phyloP scores from a whole-genome alignment of 2,329 filamentous ascomycete genomes.

The Clonostachys chloroleuca region DNA sequence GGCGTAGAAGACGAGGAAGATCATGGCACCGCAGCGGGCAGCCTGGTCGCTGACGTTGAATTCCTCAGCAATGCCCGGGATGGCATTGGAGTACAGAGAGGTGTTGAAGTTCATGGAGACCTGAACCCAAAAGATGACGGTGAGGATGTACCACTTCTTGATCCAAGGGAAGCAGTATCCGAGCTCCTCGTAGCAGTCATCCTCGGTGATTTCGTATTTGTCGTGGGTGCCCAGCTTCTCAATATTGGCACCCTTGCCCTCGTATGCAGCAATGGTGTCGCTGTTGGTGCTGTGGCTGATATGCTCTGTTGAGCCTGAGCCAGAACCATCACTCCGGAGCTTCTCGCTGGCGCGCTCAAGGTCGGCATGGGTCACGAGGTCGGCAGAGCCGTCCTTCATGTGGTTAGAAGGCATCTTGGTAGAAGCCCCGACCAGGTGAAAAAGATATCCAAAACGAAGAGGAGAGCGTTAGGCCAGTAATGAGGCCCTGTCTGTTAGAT shows the following conservation, averaged over 20 bases:
- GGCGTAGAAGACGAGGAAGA: slow-evolving; percentile 76
- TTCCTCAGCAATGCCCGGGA: slow-evolving; percentile 59
- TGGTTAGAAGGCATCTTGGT: slow-evolving; percentile 7
- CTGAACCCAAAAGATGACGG: slow-evolving; percentile 70
- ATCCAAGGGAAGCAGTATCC: slow-evolving; percentile 54
- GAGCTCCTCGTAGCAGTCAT: slow-evolving; percentile 62
- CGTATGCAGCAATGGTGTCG: not conserved
- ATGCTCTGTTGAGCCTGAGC: not conserved
- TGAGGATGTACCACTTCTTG: slow-evolving; percentile 71
- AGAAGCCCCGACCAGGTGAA: not conserved
- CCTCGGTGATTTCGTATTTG: slow-evolving; percentile 42
- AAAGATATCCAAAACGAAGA: not conserved
- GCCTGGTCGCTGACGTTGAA: slow-evolving; percentile 65
- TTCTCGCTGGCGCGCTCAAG: slow-evolving; percentile 27
- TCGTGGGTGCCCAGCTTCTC: slow-evolving; percentile 16
- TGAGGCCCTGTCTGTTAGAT: not conserved
- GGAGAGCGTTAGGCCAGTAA: not conserved
- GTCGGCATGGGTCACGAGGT: slow-evolving; percentile 25
- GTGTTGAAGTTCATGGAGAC: slow-evolving; percentile 79
- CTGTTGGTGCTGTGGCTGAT: slow-evolving; percentile 2
- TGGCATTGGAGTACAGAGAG: slow-evolving; percentile 67
- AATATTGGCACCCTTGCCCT: not conserved
- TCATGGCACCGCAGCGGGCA: slow-evolving; percentile 68
- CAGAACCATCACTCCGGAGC: slow-evolving; percentile 9
- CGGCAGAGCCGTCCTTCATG: slow-evolving; percentile 27